Evolutionary conservation across 192 early-diverging fungal species (phyloP), one percentile per base, ranked within the genome.

Genomic region (Piromyces finnis): DNA sequence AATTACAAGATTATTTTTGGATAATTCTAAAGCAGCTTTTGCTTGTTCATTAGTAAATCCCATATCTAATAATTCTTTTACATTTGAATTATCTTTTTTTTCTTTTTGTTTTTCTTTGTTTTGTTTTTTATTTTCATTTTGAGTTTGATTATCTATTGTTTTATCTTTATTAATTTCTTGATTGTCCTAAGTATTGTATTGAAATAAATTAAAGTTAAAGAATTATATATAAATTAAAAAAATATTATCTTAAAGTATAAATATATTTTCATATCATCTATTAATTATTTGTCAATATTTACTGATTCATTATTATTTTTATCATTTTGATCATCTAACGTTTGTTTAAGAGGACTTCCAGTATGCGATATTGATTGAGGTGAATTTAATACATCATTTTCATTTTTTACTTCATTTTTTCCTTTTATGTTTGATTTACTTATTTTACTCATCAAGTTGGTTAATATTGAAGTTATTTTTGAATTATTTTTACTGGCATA

Each of bases 11-110:
- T 91, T 83, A 14, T 87, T 78, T 78, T 87, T 88, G 7, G 86
- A 78, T 37, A 94, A 86, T 0, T 84, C 79, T 9, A 93, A 82
- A 1, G 93, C 91, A 0, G 90, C 85, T 29, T 86, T 86, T 18
- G 91, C 91, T 78, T 91, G 88, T 27, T 89, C 89, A 12, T 82
- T 81, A 29, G 82, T 78, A 79, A 93, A 94, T 13, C 93, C 92
- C 91, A 94, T 93, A 78, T 92, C 92, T 51, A 87, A 77, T 29
- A 93, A 87, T n/a, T 86, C 83, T 29, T 82, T 80, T 11, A 88
- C 26, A 68, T 68, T 68, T 26, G 51, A 4, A n/a, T 68, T 68
- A 5, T 68, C 51, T n/a, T 68, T 11, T 68, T 68, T 17, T 27
- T 68, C 17, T n/a, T 4, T 27, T 7, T n/a, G 26, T 22, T 22